Evolutionary conservation across 2,329 filamentous ascomycete species (phyloP), one percentile per base, ranked within the genome.

Genomic region (Massarina eburnea): DNA sequence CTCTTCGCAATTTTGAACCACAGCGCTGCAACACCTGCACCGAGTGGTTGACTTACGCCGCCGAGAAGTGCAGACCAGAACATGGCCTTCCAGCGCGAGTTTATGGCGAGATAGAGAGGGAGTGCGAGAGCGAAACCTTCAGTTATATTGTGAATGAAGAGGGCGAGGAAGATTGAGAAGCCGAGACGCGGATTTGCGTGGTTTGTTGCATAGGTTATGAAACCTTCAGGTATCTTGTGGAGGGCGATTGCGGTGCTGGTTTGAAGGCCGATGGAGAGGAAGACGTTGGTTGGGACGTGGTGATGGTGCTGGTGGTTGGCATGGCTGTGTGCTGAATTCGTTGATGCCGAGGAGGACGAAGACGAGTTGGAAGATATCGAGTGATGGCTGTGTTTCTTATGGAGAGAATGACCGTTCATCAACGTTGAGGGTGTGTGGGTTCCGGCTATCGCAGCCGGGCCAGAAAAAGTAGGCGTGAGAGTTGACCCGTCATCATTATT

Each of bases 131-230:
- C 89, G 66, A 97, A 97, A 1, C 94, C 94, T 73, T 99, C 94
- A 21, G 90, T 91, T 62, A 99, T 95, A 73, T 97, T 99, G 78
- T 99, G 94, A 48, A 99, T 92, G 66, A 96, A 96, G 7, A 99
- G 80, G 0, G 94, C 92, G 70, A 97, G 82, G 73, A 99, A 99
- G 43, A 99, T 90, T 41, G 89, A 88, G 70, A 96, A 84, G 17
- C 94, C 94, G 0, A 99, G 82, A 0, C 81, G 78, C 0, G 94
- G 91, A 67, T 91, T 97, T 10, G 91, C 92, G 66, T 99, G 94
- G 71, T 97, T 99, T 8, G 94, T 96, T 8, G 94, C 92, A 67
- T 95, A 99, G 1, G 92, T 97, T 58, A 99, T 86, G 70, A 86
- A 86, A 30, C 83, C 83, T 68, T 86, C 94, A 1, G 94, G 94